A percentile compares a stretch with the other conserved stretches of the same genome.
Evolutionary conservation across 129 eudicot species (phyloP).

Genomic region (Flaveria ramosissima): DNA sequence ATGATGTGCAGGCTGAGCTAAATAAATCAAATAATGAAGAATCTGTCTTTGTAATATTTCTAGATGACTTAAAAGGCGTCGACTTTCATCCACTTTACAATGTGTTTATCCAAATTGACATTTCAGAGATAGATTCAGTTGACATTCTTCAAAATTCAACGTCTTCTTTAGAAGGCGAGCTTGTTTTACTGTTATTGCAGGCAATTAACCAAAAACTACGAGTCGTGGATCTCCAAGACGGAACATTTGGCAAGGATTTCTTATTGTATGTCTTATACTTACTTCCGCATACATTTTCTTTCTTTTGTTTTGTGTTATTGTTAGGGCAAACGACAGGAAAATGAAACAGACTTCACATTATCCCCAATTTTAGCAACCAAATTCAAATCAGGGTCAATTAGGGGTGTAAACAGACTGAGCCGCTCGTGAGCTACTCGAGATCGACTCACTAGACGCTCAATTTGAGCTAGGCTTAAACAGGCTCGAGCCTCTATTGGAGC

Average conservation of each 20-base stretch:
- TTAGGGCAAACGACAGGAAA: not conserved
- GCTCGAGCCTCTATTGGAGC: no score
- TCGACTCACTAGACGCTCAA: no score
- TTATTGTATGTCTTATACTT: constrained; percentile 55
- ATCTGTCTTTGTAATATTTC: constrained; percentile 47
- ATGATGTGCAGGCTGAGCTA: constrained; percentile 59
- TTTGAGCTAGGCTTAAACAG: no score
- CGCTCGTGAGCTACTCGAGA: no score
- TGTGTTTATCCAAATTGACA: constrained; percentile 48
- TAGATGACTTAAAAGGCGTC: constrained; percentile 69
- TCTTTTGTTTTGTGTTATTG: not conserved
- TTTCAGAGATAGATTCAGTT: constrained; percentile 79
- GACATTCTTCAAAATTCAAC: constrained; percentile 76
- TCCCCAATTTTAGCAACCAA: not conserved
- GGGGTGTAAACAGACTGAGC: no score
- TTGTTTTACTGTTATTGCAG: constrained; percentile 63
- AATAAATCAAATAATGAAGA: constrained; percentile 56
- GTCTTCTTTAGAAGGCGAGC: constrained; percentile 66
- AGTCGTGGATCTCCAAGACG: constrained; percentile 73
- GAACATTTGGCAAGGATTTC: constrained; percentile 71
- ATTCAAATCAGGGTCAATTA: not conserved
- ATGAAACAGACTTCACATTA: not conserved
- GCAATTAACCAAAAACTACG: constrained; percentile 70
- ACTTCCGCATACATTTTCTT: not conserved
- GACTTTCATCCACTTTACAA: constrained; percentile 70